Evolutionary conservation across 2,329 filamentous ascomycete genomes (phyloP).

Genomic region (Phaeophleospora eucalypticola): DNA sequence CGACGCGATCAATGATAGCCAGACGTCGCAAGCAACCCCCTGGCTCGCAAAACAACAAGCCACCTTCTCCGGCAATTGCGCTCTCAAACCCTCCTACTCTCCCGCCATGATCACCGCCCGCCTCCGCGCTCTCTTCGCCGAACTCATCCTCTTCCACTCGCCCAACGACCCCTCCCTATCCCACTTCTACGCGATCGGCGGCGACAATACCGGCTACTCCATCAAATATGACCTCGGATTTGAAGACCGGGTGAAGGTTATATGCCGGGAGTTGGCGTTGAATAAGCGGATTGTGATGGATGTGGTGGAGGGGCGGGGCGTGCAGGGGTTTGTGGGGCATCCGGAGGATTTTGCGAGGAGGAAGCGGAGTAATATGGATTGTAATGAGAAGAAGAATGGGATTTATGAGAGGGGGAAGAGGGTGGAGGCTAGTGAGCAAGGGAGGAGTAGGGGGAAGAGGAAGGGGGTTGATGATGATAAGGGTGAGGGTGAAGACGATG

Average conservation of each 20-base stretch:
- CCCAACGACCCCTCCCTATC: background rate
- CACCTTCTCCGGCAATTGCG: conserved; percentile 17
- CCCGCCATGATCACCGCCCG: conserved; percentile 15
- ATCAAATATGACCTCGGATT: conserved; percentile 11
- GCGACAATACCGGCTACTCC: conserved; percentile 15
- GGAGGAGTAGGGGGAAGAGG: conserved; percentile 16
- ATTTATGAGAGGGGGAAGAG: conserved; percentile 20
- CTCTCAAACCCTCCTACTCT: conserved; percentile 9
- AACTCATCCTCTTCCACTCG: conserved; percentile 16
- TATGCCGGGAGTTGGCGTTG: conserved; percentile 7
- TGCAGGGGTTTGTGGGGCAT: conserved; percentile 18
- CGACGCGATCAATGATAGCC: conserved; percentile 13
- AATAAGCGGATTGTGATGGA: conserved; percentile 22
- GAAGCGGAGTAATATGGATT: conserved; percentile 18
- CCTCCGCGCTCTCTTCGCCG: conserved; percentile 15
- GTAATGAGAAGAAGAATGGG: conserved; percentile 21
- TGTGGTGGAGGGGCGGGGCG: conserved; percentile 21
- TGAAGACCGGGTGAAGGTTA: conserved; percentile 9
- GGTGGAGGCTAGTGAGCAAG: conserved; percentile 4
- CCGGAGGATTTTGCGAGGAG: conserved; percentile 18
- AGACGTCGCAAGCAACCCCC: conserved; percentile 1
- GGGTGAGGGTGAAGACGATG: background rate
- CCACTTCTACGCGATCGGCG: conserved; percentile 15
- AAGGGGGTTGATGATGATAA: conserved; percentile 11
- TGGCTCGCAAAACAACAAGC: conserved; percentile 17